phyloP scores from a whole-genome alignment of 2,329 filamentous ascomycete species.

The Coniochaeta sp. region DNA sequence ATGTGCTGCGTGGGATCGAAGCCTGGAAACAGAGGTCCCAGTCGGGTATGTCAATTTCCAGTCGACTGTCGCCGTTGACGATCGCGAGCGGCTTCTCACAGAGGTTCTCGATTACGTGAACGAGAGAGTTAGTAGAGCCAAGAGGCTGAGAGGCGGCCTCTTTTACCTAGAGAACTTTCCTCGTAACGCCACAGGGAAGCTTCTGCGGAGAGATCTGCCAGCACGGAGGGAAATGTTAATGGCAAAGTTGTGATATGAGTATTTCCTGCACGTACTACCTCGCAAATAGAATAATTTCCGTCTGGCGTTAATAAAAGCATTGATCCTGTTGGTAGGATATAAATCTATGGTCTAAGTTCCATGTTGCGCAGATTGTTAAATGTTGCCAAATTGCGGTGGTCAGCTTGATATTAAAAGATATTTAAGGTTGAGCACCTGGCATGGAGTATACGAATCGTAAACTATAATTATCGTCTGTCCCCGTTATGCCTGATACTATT shows the following conservation, averaged over 20 bases:
- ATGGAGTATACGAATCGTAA: too few relatives aligned
- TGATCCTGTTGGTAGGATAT: too few relatives aligned
- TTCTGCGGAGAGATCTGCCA: conserved; percentile 13
- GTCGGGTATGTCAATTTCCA: conserved; percentile 19
- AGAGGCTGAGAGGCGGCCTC: conserved; percentile 20
- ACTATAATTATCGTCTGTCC: too few relatives aligned
- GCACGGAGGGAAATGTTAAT: background rate
- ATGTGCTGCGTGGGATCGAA: conserved; percentile 18
- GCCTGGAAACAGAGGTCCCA: conserved; percentile 17
- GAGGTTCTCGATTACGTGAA: conserved; percentile 18
- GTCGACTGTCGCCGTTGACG: background rate
- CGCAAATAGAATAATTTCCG: too few relatives aligned
- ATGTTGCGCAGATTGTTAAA: too few relatives aligned
- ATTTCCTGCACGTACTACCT: too few relatives aligned
- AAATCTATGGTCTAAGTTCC: too few relatives aligned
- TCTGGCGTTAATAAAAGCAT: too few relatives aligned
- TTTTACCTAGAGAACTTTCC: conserved; percentile 18
- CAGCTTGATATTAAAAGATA: too few relatives aligned
- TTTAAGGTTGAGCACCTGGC: too few relatives aligned
- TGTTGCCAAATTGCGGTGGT: too few relatives aligned
- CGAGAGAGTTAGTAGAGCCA: conserved; percentile 19
- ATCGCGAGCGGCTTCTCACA: conserved; percentile 3
- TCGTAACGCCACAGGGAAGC: conserved; percentile 20
- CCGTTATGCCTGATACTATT: too few relatives aligned
- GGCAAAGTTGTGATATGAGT: background rate